Evolutionary conservation across 2,329 filamentous ascomycete species (phyloP).

Genomic region (Arachnomyces sp.): DNA sequence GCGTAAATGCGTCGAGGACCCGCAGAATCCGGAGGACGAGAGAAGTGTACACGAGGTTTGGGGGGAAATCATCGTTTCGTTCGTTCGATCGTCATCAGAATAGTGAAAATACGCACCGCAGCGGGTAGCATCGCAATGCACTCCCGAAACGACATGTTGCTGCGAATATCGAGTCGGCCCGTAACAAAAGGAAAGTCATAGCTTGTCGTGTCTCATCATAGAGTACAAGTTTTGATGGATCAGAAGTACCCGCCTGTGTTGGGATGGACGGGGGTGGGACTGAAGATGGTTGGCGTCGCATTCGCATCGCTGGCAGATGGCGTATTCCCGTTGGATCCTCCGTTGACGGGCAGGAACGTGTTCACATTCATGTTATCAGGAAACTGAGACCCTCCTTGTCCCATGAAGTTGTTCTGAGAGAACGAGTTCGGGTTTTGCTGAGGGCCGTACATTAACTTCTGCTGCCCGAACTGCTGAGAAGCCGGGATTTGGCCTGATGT

Average conservation of each 20-base stretch:
- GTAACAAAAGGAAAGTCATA: neutral
- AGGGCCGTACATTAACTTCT: neutral
- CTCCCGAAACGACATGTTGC: too few species aligned
- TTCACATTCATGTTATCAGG: conserved; percentile 2
- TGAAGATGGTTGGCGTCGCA: conserved; percentile 25
- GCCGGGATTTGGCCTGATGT: conserved; percentile 27
- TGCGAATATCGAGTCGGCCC: too few species aligned
- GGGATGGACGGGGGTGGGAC: conserved; percentile 22
- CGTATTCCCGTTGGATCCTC: conserved; percentile 3
- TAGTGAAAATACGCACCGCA: too few species aligned
- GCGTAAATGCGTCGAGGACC: conserved; percentile 1
- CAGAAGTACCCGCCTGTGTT: conserved; percentile 23
- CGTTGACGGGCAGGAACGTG: neutral
- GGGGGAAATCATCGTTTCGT: too few species aligned
- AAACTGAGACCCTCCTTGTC: conserved; percentile 7
- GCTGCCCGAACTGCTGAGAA: conserved; percentile 6
- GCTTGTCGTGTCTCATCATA: neutral
- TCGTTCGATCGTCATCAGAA: too few species aligned
- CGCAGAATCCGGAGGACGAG: too few species aligned
- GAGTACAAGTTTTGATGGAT: conserved; percentile 7
- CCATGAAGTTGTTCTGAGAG: conserved; percentile 1
- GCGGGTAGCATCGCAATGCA: too few species aligned
- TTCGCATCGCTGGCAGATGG: conserved; percentile 9
- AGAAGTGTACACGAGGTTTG: too few species aligned
- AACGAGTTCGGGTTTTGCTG: neutral